A percentile compares a stretch with the other conserved stretches of the same genome.
Conservation (phyloP, 495 filamentous ascomycete species). For the Hypomontagnella submonticulosa region DNA sequence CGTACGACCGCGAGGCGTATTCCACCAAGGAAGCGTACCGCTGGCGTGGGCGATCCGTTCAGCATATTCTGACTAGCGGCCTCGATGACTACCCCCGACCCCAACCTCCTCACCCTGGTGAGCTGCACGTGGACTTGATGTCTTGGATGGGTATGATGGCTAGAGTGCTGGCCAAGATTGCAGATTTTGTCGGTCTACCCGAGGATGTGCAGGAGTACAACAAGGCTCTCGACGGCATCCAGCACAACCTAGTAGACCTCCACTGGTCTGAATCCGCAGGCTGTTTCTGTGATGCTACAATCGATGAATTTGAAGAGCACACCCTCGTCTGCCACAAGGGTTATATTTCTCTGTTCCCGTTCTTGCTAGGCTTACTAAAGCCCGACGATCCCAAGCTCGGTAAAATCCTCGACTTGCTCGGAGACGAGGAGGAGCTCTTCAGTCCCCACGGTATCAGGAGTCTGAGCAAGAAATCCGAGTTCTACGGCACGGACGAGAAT, state of each 20-base stretch:
- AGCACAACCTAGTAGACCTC: constrained; percentile 89
- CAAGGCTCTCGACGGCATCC: constrained; percentile 80
- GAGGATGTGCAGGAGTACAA: constrained; percentile 79
- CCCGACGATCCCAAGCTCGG: constrained; percentile 78
- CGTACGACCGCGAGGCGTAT: constrained; percentile 88
- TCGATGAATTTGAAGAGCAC: constrained; percentile 95
- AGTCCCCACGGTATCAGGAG: constrained; percentile 86
- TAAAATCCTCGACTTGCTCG: constrained; percentile 78
- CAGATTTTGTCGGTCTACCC: constrained; percentile 71
- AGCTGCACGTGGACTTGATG: constrained; percentile 94
- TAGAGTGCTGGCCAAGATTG: constrained; percentile 80
- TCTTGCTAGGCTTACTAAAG: constrained; percentile 79
- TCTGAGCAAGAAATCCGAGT: constrained; percentile 82
- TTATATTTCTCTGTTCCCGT: constrained; percentile 94
- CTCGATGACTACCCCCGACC: constrained; percentile 95
- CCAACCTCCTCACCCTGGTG: constrained; percentile 96
- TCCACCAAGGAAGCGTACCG: constrained; percentile 91
- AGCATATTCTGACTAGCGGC: constrained; percentile 91
- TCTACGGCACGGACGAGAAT: constrained; percentile 91
- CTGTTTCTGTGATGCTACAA: constrained; percentile 93
- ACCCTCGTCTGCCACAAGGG: constrained; percentile 93
- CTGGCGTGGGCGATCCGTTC: constrained; percentile 90
- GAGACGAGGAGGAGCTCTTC: constrained; percentile 86
- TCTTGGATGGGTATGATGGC: constrained; percentile 98
- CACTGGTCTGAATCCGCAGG: constrained; percentile 86